Base-by-base conservation (phyloP, 805 yeast genomes). In the Ogataea haglerorum region DNA sequence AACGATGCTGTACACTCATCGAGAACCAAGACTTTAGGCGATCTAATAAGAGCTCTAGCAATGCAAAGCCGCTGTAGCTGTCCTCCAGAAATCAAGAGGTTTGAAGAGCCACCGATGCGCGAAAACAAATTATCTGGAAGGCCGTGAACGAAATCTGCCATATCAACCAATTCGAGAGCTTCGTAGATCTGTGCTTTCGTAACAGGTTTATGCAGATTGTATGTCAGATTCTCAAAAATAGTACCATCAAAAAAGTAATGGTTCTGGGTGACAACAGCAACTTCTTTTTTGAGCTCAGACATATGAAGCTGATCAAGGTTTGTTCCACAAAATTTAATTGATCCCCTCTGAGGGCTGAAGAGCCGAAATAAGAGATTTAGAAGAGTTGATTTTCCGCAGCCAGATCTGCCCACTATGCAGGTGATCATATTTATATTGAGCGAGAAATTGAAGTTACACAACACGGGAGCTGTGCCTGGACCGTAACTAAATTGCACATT, bases 1-100 rank as follows among this genome's bases (percentile, higher is more conserved):
- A 93, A 66, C 0, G 95, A 85, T 0, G 97, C 81, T 0, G 98
- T 89, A 51, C 90, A 82, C 58, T 93, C 99, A 61, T 93, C 99
- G 35, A 93, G 61, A 5, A 93, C 69, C n/a, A 80, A 68, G 8
- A 80, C 49, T 22, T 67, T 65, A 0, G 97, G 93, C 15, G 71
- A 67, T 26, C 90, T 64, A 4, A 90, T 43, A 3, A 93, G 47
- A 0, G 95, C 93, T 36, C 98, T 70, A 0, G 91, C 95, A 37
- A 93, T 78, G 0, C 93, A 81, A 2, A 93, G 58, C 41, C 97
- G 65, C 58, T 93, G 98, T 7, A 83, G 70, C 59, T 93, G 98
- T 2, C 99, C 99, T 19, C 95, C 95, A 1, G 97, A 89, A 2
- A 91, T 60, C 30, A 76, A 68, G 48, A 47, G 43, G 43, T 10